phyloP scores from a whole-genome alignment of 345 rosid genomes.

The Citrus inodora region DNA sequence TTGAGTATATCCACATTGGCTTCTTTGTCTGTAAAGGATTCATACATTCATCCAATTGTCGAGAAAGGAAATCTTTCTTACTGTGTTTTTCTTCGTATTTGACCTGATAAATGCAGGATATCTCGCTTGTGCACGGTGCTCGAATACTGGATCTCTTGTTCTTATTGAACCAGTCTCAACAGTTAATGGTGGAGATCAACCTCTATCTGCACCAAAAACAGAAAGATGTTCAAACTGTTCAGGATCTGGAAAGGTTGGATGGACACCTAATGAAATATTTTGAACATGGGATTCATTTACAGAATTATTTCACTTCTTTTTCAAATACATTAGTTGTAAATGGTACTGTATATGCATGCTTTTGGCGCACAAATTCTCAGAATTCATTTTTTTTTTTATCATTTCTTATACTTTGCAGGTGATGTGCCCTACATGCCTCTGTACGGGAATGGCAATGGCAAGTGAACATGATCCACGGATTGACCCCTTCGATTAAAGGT shows the following conservation, averaged over 20 bases:
- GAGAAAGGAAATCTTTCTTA: not conserved
- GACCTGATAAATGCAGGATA: constrained; percentile 53
- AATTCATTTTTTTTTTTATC: not conserved
- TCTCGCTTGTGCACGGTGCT: constrained; percentile 97
- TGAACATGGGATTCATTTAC: not conserved
- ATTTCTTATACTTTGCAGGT: constrained; percentile 43
- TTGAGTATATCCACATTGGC: not conserved
- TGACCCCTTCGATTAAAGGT: constrained; percentile 78
- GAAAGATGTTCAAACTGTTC: constrained; percentile 96
- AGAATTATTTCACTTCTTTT: not conserved
- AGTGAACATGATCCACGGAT: constrained; percentile 94
- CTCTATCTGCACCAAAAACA: constrained; percentile 56
- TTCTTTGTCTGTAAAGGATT: not conserved
- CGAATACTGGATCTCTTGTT: constrained; percentile 72
- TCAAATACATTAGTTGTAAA: not conserved
- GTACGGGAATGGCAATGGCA: constrained; percentile 99
- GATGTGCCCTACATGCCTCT: constrained; percentile 97
- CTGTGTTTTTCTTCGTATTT: not conserved
- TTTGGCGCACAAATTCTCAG: not conserved
- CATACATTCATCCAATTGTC: not conserved
- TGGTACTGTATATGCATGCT: not conserved
- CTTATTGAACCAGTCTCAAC: constrained; percentile 68
- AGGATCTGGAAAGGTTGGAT: constrained; percentile 84
- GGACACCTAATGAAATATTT: not conserved
- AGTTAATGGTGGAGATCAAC: constrained; percentile 41